Evolutionary conservation across 2,329 filamentous ascomycete species (phyloP).

Genomic region (Gaeumannomyces tritici): DNA sequence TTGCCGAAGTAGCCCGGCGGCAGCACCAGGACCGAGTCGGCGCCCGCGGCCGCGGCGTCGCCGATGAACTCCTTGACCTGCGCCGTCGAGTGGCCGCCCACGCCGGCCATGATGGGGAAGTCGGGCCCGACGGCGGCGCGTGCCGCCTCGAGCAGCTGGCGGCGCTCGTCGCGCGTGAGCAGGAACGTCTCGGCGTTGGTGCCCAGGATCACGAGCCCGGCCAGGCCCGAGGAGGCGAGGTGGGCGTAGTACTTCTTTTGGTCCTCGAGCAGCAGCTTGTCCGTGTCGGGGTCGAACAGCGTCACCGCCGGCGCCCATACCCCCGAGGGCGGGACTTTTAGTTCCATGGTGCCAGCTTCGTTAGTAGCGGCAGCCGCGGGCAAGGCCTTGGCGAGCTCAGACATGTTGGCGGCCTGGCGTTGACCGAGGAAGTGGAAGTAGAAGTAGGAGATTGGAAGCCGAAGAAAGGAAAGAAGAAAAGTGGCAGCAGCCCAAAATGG

Average conservation of each 20-base stretch:
- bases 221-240: conserved; percentile 17
- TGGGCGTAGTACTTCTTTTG: conserved; percentile 20
- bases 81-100: conserved; percentile 53
- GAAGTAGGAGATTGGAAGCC: neutral
- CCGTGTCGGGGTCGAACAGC: conserved; percentile 20
- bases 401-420: neutral
- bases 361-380: no score
- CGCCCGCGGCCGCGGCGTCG: conserved; percentile 50
- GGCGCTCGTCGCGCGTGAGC: conserved; percentile 21
- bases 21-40: conserved; percentile 51
- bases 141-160: conserved; percentile 43
- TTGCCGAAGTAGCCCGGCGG: conserved; percentile 58
- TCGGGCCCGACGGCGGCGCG: conserved; percentile 38
- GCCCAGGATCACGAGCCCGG: conserved; percentile 21
- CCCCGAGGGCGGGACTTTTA: conserved; percentile 16
- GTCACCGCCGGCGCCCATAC: conserved; percentile 23
- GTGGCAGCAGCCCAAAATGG: no score
- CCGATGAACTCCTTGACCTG: conserved; percentile 50
- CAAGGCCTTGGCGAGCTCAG: neutral
- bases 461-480: no score
- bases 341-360: no score
- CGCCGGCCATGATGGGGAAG: conserved; percentile 53
- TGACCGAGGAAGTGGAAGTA: neutral
- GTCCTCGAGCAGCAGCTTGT: conserved; percentile 16
- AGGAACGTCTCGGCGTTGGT: conserved; percentile 24